Evolutionary conservation across 2,329 filamentous ascomycete species (phyloP), one percentile per base, ranked within the genome.

Genomic region (Ophiosphaerella korrae): DNA sequence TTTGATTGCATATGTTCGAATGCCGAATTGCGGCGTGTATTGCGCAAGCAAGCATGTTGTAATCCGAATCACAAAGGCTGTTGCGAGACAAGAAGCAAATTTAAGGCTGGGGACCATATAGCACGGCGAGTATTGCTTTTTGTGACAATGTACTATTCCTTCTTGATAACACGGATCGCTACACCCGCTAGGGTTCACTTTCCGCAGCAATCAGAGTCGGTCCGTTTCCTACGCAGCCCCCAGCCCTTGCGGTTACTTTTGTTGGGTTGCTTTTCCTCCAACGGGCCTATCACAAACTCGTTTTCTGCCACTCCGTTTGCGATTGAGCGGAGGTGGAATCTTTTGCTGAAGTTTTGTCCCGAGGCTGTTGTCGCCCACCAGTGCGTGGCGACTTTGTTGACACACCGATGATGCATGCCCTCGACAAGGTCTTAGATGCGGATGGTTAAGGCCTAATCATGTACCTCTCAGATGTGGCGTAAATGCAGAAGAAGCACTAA

Each of bases 1-100:
- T 80, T 18, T 75, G 78, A 24, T 82, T 78, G 24, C 77, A 80
- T 35, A 80, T 80, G 38, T 77, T 3, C 71, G 52, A 23, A 69
- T 52, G 42, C 55, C 38, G 45, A 66, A 67, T 40, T 66, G 67
- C 42, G 63, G 36, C 7, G 45, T 59, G 5, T 61, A 60, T 42
- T 53, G 50, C 23, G 71, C 65, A 40, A 67, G 67, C 9, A 67
- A 68, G 45, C 59, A 62, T 38, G 63, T 62, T 12, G 62, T 66
- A 5, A 49, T 65, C 24, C 60, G 63, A 9, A 54, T 77, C 50
- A 75, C 72, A 29, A 74, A 66, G 49, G 68, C 66, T 29, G 69
- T 72, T 40, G 72, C 75, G 0, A 71, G 70, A 52, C 73, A 77
- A 54, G 72, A 71, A 42, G 45, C 48, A 29, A 61, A 61, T n/a